phyloP scores from a whole-genome alignment of 352 stramenopile species.

The Globisporangium rhizosaccharum region DNA sequence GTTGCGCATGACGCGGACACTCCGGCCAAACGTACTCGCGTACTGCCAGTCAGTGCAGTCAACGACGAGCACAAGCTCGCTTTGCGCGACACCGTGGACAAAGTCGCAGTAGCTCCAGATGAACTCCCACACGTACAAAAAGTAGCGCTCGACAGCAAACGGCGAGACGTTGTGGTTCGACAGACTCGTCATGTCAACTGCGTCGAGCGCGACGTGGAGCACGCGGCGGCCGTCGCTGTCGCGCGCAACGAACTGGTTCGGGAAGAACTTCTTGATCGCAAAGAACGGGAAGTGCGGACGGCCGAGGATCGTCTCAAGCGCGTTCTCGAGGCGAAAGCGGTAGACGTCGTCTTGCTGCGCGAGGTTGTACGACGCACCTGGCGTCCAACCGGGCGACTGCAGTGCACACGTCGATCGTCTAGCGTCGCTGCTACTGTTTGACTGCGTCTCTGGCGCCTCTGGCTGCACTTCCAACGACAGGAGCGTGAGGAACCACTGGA shows the following conservation, averaged over 20 bases:
- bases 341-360: conserved; percentile 15
- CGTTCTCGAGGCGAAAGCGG: conserved; percentile 30
- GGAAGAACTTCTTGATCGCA: conserved; percentile 32
- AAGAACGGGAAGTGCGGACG: conserved; percentile 27
- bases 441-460: background rate
- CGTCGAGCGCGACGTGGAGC: conserved; percentile 20
- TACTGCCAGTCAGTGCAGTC: conserved; percentile 28
- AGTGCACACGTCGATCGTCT: background rate
- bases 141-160: conserved; percentile 28
- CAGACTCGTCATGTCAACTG: conserved; percentile 15
- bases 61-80: conserved; percentile 25
- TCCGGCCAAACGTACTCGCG: conserved; percentile 17
- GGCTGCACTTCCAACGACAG: conserved; percentile 25
- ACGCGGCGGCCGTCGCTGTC: conserved; percentile 22
- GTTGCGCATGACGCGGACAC: conserved; percentile 20
- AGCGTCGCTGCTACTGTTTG: background rate
- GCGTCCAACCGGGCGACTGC: background rate
- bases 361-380: background rate
- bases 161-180: conserved; percentile 21
- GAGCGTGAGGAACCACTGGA: conserved; percentile 35
- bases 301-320: conserved; percentile 31
- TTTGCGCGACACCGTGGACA: conserved; percentile 19
- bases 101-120: conserved; percentile 41
- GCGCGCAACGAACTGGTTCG: conserved; percentile 17
- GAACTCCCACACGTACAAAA: conserved; percentile 42